Evolutionary conservation across 2,329 filamentous ascomycete species (phyloP), one percentile per base, ranked within the genome.

Genomic region (Alternaria brassicae): DNA sequence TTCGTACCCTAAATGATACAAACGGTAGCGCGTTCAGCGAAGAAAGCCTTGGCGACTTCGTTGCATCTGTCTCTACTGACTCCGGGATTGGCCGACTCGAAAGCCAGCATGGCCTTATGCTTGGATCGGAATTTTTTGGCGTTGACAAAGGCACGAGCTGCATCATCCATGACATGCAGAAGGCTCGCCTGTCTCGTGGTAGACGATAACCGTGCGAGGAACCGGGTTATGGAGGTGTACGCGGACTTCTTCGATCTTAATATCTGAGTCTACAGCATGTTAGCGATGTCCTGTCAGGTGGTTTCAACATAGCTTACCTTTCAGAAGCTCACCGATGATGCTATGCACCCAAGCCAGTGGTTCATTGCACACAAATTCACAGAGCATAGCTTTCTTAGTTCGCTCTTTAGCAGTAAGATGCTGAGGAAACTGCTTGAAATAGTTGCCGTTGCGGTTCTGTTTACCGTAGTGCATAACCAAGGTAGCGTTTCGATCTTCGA

Each of bases 281-380:
- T 2, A 34, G 32, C 6, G 15, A 2, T 15, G 2, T 15, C 6
- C 2, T 6, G 3, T 7, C 4, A 25, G 3, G 21, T 4, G 0
- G 10, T 6, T 9, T 1, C 0, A 21, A 8, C 2, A 12, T 19
- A 2, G 2, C 2, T 36, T 53, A 62, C 48, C 48, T 28, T 45
- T 0, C 3, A 51, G 2, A 0, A 60, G 39, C 10, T 6, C 32
- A 4, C 9, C 2, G 9, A 53, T 8, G 2, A 42, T 15, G 2
- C 15, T 9, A 17, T 56, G 37, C 47, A 61, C 39, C 9, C 32
- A 56, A 2, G 47, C 48, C 3, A 44, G 9, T 8, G 58, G 23
- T 6, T 63, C 61, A 3, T 58, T 23, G 23, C 61, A 61, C 2
- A 8, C 5, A 10, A 3, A 17, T 0, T 17, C 28, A 30, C 37